Evolutionary conservation across 2,329 filamentous ascomycete genomes (phyloP).

Genomic region (Pseudogymnoascus sp.): DNA sequence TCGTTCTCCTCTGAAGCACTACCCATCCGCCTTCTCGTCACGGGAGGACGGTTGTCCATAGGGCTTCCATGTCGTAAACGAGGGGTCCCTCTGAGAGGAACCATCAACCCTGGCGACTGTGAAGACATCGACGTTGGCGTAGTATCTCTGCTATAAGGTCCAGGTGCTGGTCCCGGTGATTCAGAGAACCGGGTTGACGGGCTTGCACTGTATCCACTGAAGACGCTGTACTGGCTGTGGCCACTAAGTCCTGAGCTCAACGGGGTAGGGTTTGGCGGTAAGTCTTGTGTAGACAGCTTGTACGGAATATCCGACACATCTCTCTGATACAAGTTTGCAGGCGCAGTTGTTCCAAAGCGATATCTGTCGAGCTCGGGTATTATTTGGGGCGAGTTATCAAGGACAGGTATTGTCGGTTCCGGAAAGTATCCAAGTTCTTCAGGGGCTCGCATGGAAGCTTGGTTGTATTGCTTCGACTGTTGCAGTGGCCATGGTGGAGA

Average conservation of each 20-base stretch:
- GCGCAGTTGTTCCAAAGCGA: conserved; percentile 38
- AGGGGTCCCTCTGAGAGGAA: conserved; percentile 34
- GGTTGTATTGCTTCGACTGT: background rate
- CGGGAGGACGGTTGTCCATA: conserved; percentile 48
- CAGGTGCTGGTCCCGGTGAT: conserved; percentile 51
- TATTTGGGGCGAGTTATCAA: conserved; percentile 32
- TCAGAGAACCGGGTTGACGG: conserved; percentile 70
- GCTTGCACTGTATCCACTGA: conserved; percentile 55
- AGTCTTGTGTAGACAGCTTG: conserved; percentile 53
- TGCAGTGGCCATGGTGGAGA: conserved; percentile 8
- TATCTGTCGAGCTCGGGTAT: conserved; percentile 55
- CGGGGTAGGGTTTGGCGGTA: conserved; percentile 57
- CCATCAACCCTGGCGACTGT: conserved; percentile 57
- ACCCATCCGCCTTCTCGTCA: conserved; percentile 50
- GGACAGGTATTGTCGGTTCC: conserved; percentile 17
- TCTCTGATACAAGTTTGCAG: conserved; percentile 26
- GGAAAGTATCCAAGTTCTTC: conserved; percentile 8
- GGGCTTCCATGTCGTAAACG: conserved; percentile 46
- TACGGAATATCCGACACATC: conserved; percentile 42
- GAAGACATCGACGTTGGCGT: conserved; percentile 73
- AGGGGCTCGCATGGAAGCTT: background rate
- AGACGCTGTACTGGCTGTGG: conserved; percentile 28
- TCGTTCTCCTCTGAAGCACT: conserved; percentile 48
- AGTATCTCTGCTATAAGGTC: conserved; percentile 66
- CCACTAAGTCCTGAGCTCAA: conserved; percentile 47